phyloP scores from a whole-genome alignment of 2,329 filamentous ascomycete species.

The Lecanoromycetidae sp. region DNA sequence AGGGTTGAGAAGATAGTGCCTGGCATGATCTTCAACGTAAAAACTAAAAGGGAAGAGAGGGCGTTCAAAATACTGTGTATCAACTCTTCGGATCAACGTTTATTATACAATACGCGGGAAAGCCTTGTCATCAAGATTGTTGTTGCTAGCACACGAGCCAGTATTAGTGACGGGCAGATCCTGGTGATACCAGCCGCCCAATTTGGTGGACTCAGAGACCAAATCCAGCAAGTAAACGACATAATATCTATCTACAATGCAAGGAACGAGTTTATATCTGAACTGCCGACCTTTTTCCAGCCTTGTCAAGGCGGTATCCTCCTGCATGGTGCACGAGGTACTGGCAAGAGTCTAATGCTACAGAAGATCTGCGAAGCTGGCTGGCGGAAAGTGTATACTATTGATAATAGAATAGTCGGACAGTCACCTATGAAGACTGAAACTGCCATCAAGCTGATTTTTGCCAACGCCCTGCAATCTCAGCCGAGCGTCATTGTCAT shows the following conservation, averaged over 20 bases:
- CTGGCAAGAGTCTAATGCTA: constrained; percentile 70
- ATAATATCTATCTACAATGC: constrained; percentile 13
- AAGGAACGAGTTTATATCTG: constrained; percentile 17
- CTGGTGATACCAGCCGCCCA: constrained; percentile 22
- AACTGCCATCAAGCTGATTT: constrained; percentile 51
- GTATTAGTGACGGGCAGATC: neutral
- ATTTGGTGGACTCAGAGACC: constrained; percentile 56
- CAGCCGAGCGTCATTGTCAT: constrained; percentile 71
- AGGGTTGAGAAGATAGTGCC: constrained; percentile 57
- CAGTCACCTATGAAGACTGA: constrained; percentile 33
- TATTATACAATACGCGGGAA: constrained; percentile 21
- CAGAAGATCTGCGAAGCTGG: constrained; percentile 51
- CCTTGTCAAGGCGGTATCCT: constrained; percentile 48
- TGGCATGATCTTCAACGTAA: constrained; percentile 54
- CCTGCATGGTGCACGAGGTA: constrained; percentile 70
- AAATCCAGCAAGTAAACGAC: constrained; percentile 57
- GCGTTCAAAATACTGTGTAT: constrained; percentile 52
- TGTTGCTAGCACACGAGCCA: neutral
- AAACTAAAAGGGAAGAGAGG: constrained; percentile 44
- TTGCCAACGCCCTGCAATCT: constrained; percentile 54
- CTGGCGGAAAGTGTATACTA: constrained; percentile 58
- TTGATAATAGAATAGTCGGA: constrained; percentile 36
- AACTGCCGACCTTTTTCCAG: constrained; percentile 32
- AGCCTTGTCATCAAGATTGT: constrained; percentile 27
- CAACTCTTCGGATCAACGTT: constrained; percentile 35